These are phyloP conservation scores for Coniochaeta ligniaria DNA, from an alignment of 2,329 filamentous ascomycete genomes.

Conservation along the genomic window DNA sequence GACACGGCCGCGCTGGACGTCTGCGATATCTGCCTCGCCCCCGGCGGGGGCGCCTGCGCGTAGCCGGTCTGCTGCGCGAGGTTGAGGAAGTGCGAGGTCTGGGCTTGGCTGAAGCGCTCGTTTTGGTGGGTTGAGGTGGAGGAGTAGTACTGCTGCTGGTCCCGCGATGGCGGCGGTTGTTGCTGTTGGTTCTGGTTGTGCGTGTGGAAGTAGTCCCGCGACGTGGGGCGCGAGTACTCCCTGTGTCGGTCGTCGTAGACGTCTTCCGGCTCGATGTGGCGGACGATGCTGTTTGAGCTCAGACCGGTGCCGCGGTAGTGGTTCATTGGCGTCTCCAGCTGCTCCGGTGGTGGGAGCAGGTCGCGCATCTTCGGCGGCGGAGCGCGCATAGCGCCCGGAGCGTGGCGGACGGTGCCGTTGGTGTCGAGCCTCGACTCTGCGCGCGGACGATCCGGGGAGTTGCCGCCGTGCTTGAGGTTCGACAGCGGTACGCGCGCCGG, in stretches of 20 bases:
- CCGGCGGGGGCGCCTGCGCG: constrained; percentile 32
- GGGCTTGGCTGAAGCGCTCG: constrained; percentile 28
- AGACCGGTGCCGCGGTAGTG: constrained; percentile 41
- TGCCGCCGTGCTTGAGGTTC: constrained; percentile 62
- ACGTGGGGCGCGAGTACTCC: constrained; percentile 22
- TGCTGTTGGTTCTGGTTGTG: constrained; percentile 31
- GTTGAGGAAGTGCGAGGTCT: constrained; percentile 18
- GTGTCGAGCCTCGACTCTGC: constrained; percentile 33
- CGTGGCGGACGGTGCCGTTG: constrained; percentile 40
- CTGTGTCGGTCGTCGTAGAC: constrained; percentile 64
- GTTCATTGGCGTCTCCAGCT: constrained; percentile 42
- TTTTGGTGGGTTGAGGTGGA: constrained; percentile 30
- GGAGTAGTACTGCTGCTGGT: constrained; percentile 13
- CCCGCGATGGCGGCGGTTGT: constrained; percentile 29
- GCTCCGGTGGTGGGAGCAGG: constrained; percentile 42
- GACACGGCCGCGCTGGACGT: constrained; percentile 68
- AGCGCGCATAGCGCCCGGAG: constrained; percentile 51
- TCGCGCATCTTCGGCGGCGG: constrained; percentile 93
- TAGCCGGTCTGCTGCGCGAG: constrained; percentile 24
- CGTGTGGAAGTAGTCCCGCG: constrained; percentile 31
- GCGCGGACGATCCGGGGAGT: constrained; percentile 69
- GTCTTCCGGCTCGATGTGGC: constrained; percentile 67
- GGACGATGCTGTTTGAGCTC: constrained; percentile 44
- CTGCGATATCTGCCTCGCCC: constrained; percentile 62
- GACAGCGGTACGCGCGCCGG: constrained; percentile 64